Evolutionary conservation across 352 stramenopile genomes (phyloP), one percentile per base, ranked within the genome.

Genomic region (Pythium guiyangense): DNA sequence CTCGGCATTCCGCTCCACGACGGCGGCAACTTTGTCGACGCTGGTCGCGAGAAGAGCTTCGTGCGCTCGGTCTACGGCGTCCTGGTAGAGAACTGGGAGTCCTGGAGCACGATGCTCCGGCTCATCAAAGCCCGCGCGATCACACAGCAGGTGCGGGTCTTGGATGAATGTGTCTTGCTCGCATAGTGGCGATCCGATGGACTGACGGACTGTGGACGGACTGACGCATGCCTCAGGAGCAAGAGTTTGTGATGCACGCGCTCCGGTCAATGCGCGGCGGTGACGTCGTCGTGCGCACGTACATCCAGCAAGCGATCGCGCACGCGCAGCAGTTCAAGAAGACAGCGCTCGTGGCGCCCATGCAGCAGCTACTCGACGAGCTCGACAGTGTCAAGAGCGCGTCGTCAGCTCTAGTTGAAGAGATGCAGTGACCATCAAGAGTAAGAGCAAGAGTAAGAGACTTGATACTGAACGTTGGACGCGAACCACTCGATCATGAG

Each of bases 71-170:
- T 94, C 14, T 95, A 94, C 39, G 73, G 79, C 5, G 71, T 92
- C 3, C 65, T 95, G n/a, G 79, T 79, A 6, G 82, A 92, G 49
- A 93, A 95, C 49, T 92, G 81, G 82, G 79, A 90, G 49, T 66
- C 79, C 0, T 95, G 86, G 86, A 90, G 79, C 51, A 88, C 80
- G n/a, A 84, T 95, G 42, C 66, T 92, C 35, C 79, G 73, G 11
- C 57, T 92, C n/a, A 86, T 93, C 57, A 91, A 88, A 56, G 71
- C 78, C 3, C 72, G 84, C 6, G 70, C 72, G 35, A 88, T 73
- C 6, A 89, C 79, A 1, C 77, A 86, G 54, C 77, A 92, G 79
- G 79, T 90, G 63, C 27, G 44, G 55, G 17, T 9, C n/a, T n/a
- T n/a, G n/a, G n/a, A n/a, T n/a, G n/a, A n/a, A n/a, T n/a, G n/a